Conservation (phyloP, 768 basidiomycete genomes). For the Lanmaoa rubissima region DNA sequence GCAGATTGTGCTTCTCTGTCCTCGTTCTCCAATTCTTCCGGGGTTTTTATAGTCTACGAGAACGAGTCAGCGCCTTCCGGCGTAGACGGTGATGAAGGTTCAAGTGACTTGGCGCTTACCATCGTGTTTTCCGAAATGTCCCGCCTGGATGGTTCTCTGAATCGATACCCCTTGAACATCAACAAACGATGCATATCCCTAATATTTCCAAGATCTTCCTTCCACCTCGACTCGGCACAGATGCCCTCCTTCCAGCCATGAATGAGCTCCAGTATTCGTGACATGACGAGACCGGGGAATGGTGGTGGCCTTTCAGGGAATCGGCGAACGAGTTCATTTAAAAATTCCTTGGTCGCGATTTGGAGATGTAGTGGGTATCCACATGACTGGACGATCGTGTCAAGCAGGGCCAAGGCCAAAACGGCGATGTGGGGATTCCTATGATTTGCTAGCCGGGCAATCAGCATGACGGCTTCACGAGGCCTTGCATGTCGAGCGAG, state of each 20-base stretch:
- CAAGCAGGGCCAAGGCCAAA: slow-evolving; percentile 81
- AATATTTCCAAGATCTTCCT: slow-evolving; percentile 95
- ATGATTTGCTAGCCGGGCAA: slow-evolving; percentile 85
- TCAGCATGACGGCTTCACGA: slow-evolving; percentile 85
- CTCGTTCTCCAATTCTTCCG: slow-evolving; percentile 94
- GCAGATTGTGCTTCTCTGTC: slow-evolving; percentile 94
- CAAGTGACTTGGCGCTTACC: slow-evolving; percentile 9
- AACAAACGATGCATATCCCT: slow-evolving; percentile 95
- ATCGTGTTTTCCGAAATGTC: slow-evolving; percentile 19
- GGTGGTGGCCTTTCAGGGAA: slow-evolving; percentile 98
- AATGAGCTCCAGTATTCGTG: slow-evolving; percentile 88
- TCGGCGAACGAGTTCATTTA: slow-evolving; percentile 96
- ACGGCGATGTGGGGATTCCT: slow-evolving; percentile 90
- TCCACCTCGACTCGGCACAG: slow-evolving; percentile 85
- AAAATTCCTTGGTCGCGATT: slow-evolving; percentile 94
- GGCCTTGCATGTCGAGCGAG: slow-evolving; percentile 50
- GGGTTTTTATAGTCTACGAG: slow-evolving; percentile 81
- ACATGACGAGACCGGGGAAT: slow-evolving; percentile 94
- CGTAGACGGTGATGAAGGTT: not conserved
- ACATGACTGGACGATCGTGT: slow-evolving; percentile 91
- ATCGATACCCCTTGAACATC: slow-evolving; percentile 89
- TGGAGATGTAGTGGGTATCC: slow-evolving; percentile 98
- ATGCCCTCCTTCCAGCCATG: slow-evolving; percentile 94
- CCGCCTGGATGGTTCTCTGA: slow-evolving; percentile 48
- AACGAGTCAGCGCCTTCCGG: not conserved